Percentiles rank a stretch among this genome's conserved stretches.
phyloP scores from a whole-genome alignment of 1,139 yeast genomes.

The Arxiozyma bovina region DNA sequence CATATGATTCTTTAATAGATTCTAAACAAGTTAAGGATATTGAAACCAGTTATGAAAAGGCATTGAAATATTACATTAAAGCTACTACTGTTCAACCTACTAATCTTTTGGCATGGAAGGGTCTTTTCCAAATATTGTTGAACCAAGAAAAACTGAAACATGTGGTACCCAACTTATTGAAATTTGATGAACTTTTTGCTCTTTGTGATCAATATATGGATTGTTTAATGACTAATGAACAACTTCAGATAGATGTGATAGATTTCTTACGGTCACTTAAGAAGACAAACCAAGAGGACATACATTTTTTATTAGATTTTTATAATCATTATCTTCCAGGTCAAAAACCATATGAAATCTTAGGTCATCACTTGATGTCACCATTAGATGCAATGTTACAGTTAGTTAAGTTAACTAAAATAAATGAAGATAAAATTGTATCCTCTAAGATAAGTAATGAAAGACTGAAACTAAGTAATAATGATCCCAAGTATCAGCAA shows the following conservation, averaged over 20 bases:
- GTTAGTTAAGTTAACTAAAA: constrained; percentile 41
- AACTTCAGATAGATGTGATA: constrained; percentile 41
- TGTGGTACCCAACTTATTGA: constrained; percentile 23
- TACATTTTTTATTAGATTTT: constrained; percentile 35
- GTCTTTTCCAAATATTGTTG: constrained; percentile 41
- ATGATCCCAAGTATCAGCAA: constrained; percentile 36
- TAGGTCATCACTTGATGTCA: constrained; percentile 45
- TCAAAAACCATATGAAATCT: constrained; percentile 45
- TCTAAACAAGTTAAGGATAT: constrained; percentile 2
- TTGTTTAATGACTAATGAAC: constrained; percentile 33
- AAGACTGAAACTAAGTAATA: constrained; percentile 41
- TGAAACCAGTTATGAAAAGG: constrained; percentile 25
- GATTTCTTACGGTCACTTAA: constrained; percentile 42
- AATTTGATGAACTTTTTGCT: constrained; percentile 42
- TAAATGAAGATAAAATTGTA: constrained; percentile 36
- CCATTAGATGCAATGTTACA: constrained; percentile 43
- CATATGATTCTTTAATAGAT: constrained; percentile 19
- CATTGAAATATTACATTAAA: constrained; percentile 41
- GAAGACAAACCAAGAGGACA: constrained; percentile 32
- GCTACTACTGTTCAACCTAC: constrained; percentile 53
- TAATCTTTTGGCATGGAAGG: constrained; percentile 73
- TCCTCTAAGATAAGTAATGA: constrained; percentile 35
- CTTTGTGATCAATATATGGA: constrained; percentile 37
- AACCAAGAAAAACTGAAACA: constrained; percentile 3
- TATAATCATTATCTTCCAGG: constrained; percentile 56